These are phyloP conservation scores for Anthracocystis panici-leucophaei DNA, from an alignment of 1,284 basidiomycete species.

Conservation along the genomic window DNA sequence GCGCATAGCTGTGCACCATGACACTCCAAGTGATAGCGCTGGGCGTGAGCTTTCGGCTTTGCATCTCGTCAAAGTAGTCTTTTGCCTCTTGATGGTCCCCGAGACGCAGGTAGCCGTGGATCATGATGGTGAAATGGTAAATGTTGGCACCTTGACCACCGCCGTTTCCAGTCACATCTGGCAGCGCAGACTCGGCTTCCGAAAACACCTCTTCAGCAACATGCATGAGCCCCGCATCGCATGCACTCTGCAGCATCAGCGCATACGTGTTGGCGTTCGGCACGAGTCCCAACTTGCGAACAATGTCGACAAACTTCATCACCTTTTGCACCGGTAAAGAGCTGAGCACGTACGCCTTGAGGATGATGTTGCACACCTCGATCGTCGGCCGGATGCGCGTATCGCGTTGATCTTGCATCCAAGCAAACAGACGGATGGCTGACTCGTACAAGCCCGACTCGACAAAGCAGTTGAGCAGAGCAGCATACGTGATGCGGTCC, in stretches of 20 bases:
- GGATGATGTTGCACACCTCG: constrained; percentile 74
- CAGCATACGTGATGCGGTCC: constrained; percentile 71
- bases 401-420: constrained; percentile 71
- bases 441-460: constrained; percentile 83
- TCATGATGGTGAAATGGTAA: constrained; percentile 84
- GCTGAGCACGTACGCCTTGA: constrained; percentile 86
- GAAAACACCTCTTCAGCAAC: constrained; percentile 78
- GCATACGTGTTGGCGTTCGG: constrained; percentile 81
- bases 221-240: constrained; percentile 79
- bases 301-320: constrained; percentile 76
- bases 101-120: constrained; percentile 80
- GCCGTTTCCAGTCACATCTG: constrained; percentile 11
- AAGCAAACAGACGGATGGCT: constrained; percentile 80
- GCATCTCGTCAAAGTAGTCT: constrained; percentile 82
- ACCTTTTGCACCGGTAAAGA: constrained; percentile 81
- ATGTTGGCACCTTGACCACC: constrained; percentile 67
- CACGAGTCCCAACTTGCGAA: constrained; percentile 73
- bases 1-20: constrained; percentile 71
- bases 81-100: constrained; percentile 76
- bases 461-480: constrained; percentile 86
- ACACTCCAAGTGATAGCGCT: constrained; percentile 79
- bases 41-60: constrained; percentile 77
- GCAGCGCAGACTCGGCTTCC: constrained; percentile 48
- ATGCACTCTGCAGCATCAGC: constrained; percentile 84
- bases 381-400: constrained; percentile 48